phyloP scores from a whole-genome alignment of 106 monocot genomes.

The Narthecium ossifragum region DNA sequence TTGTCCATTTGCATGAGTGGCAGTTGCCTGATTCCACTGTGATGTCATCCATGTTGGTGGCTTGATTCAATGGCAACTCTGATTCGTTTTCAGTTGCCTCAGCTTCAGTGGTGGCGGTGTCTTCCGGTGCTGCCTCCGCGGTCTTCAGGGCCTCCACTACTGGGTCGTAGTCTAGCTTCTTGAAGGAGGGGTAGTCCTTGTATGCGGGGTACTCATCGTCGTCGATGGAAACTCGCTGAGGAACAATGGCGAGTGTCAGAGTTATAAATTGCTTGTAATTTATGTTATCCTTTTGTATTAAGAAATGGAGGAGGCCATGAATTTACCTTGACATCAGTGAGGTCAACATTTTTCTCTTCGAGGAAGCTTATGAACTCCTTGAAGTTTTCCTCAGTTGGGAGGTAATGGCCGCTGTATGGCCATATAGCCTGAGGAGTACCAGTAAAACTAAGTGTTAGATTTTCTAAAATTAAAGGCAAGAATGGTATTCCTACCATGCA shows the following conservation, averaged over 20 bases:
- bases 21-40: conserved; percentile 1
- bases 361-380: conserved; percentile 74
- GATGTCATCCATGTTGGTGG: neutral
- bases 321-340: conserved; percentile 72
- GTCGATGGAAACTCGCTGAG: conserved; percentile 9
- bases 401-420: conserved; percentile 98
- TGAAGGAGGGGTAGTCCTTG: conserved; percentile 20
- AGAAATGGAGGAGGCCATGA: neutral
- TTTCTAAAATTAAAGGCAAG: neutral
- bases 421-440: conserved; percentile 39
- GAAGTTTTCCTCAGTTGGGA: conserved; percentile 92
- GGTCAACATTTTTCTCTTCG: conserved; percentile 50
- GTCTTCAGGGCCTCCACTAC: neutral
- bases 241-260: neutral
- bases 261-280: no score
- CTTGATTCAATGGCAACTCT: neutral
- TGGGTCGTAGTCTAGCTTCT: conserved; percentile 2
- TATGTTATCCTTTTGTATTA: no score
- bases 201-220: conserved; percentile 11
- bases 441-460: neutral
- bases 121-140: neutral
- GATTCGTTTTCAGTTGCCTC: conserved; percentile 15
- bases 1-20: conserved; percentile 55
- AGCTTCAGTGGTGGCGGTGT: neutral
- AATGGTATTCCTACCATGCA: no score